Base-by-base conservation (phyloP, 352 stramenopile species). In the Phytopythium ostracodes region DNA sequence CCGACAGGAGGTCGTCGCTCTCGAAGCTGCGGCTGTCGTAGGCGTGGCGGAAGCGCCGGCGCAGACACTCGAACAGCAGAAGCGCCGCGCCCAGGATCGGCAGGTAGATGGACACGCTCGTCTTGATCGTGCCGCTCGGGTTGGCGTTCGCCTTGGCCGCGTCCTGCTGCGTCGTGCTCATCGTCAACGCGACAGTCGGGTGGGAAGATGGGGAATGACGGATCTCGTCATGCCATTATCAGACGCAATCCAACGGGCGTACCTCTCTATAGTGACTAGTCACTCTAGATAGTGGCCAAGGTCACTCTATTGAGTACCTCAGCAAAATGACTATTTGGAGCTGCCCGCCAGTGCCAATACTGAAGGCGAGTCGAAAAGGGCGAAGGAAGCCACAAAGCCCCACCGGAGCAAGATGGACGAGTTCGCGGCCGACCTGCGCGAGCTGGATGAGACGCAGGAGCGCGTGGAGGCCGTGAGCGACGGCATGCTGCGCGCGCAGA, bases 361-460 rank as follows among this genome's bases (percentile, higher is more conserved):
- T n/a, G 12, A 38, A 38, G 10, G 3, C 33, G 29, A 8, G 29
- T 8, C 29, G 29, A 33, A 33, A 33, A n/a, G n/a, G 29, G 29
- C 29, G 29, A 33, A 33, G 29, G 29, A 33, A 33, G 29, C 29
- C 29, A n/a, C n/a, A n/a, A n/a, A n/a, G n/a, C n/a, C n/a, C n/a
- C n/a, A 57, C 14, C 51, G 2, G 53, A 1, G n/a, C 29, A 53
- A 49, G 1, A 91, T 91, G 74, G 85, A 91, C 59, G 83, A 92
- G 56, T 92, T 91, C 64, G 38, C 85, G 33, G 73, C 82, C n/a
- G 85, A 94, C 60, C 60, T 94, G 65, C 71, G 70, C 54, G 81
- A 90, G 56, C 60, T 94, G 56, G 85, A 94, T 65, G 85, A 94
- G 65, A 91, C 85, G 51, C 81, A 91, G 70, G 85, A 94, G 65